These are phyloP conservation scores for Millerago galiae DNA, from an alignment of 805 yeast species.

Conservation along the genomic window DNA sequence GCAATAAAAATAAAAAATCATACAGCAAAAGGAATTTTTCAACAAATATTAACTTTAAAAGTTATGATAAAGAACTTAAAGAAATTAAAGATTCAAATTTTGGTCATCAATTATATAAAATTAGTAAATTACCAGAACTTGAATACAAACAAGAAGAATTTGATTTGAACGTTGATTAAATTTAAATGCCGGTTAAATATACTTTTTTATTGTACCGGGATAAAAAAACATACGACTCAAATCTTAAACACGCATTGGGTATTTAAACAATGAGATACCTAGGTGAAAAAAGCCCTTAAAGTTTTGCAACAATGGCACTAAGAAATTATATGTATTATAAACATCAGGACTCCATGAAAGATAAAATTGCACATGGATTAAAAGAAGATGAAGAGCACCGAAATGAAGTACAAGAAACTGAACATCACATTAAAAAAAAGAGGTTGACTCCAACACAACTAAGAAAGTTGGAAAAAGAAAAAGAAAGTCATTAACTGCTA, in stretches of 20 bases:
- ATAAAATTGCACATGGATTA: slow-evolving; percentile 28
- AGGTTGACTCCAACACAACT: slow-evolving; percentile 25
- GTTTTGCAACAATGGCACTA: slow-evolving; percentile 30
- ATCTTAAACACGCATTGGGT: too few relatives aligned
- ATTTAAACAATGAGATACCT: too few relatives aligned
- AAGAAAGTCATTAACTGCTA: background rate
- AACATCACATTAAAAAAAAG: slow-evolving; percentile 9
- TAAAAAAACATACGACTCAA: background rate
- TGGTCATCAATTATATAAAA: too few relatives aligned
- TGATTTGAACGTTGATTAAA: too few relatives aligned
- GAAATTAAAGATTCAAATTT: too few relatives aligned
- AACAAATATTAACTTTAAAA: slow-evolving; percentile 12
- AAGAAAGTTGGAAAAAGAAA: slow-evolving; percentile 14
- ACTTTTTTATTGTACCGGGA: too few relatives aligned
- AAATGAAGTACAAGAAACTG: background rate
- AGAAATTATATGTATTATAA: slow-evolving; percentile 39
- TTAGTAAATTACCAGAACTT: too few relatives aligned
- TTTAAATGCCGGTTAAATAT: too few relatives aligned
- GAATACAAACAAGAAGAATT: too few relatives aligned
- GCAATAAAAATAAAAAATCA: background rate
- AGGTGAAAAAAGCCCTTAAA: background rate
- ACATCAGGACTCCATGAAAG: slow-evolving; percentile 30
- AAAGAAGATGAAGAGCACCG: background rate
- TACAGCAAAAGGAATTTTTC: slow-evolving; percentile 9
- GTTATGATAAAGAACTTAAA: background rate